A percentile compares a stretch with the other conserved stretches of the same genome.
Evolutionary conservation across 306 rosid genomes (phyloP).

Genomic region (Argentina anserina): DNA sequence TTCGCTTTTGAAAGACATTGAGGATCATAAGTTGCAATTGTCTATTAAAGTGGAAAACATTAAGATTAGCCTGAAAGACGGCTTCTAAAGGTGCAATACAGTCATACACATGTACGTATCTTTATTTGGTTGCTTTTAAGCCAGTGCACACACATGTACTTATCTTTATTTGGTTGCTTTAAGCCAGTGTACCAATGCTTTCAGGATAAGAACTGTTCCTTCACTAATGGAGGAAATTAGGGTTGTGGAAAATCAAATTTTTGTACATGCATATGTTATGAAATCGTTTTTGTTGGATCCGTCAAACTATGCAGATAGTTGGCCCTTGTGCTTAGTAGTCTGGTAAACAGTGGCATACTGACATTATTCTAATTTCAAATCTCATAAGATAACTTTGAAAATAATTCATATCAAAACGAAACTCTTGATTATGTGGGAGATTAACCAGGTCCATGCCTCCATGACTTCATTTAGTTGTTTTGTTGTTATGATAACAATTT

Average conservation of each 20-base stretch:
- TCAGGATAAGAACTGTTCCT: conserved; percentile 13
- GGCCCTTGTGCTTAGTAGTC: conserved; percentile 6
- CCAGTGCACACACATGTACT: conserved; percentile 25
- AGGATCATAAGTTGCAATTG: conserved; percentile 88
- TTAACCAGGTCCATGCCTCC: neutral
- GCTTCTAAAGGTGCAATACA: conserved; percentile 48
- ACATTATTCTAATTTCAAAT: neutral
- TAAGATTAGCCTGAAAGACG: conserved; percentile 91
- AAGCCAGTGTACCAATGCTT: conserved; percentile 22
- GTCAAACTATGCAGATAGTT: neutral
- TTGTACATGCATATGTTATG: conserved; percentile 11
- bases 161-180: conserved; percentile 4
- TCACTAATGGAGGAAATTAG: conserved; percentile 13
- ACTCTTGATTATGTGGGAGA: neutral
- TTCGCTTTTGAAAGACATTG: conserved; percentile 91
- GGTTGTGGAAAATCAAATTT: neutral
- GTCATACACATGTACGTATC: conserved; percentile 29
- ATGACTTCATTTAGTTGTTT: neutral
- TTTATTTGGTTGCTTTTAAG: conserved; percentile 8
- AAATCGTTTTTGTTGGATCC: neutral
- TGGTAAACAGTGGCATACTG: neutral
- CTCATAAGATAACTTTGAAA: conserved; percentile 1
- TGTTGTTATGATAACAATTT: neutral
- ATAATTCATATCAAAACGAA: neutral
- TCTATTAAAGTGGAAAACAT: conserved; percentile 91